Percentiles rank a stretch among this genome's conserved stretches.
phyloP scores from a whole-genome alignment of 2,329 filamentous ascomycete genomes.

The Pestalotiopsis sp. region DNA sequence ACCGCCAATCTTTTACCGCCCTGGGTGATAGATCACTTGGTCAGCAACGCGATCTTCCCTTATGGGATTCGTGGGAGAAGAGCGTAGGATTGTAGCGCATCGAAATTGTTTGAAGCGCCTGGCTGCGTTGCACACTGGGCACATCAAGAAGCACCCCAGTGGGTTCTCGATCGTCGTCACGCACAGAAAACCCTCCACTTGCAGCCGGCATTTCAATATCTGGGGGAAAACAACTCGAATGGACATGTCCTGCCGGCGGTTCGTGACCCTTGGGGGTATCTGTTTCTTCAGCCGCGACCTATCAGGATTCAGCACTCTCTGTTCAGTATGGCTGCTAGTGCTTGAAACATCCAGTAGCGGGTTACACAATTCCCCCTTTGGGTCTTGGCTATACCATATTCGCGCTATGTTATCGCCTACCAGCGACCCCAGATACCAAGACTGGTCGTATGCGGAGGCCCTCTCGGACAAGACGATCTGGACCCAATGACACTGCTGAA shows the following conservation, averaged over 20 bases:
- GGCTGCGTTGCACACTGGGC: neutral
- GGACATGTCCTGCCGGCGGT: neutral
- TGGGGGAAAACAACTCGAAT: neutral
- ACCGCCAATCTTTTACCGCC: neutral
- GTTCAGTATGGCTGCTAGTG: neutral
- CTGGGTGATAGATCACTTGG: neutral
- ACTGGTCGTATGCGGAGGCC: constrained; percentile 4
- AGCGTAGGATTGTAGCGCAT: neutral
- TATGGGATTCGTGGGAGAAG: constrained; percentile 1
- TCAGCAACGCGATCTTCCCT: neutral
- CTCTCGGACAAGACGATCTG: neutral
- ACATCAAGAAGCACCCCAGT: neutral
- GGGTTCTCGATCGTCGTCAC: neutral
- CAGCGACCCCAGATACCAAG: constrained; percentile 4
- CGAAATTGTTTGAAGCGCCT: neutral
- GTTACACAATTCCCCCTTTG: constrained; percentile 8
- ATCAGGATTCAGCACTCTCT: neutral
- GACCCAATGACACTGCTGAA: neutral
- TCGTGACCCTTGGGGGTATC: neutral
- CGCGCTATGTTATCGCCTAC: neutral
- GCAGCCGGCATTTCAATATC: neutral
- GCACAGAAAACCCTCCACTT: neutral
- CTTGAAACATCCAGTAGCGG: constrained; percentile 4
- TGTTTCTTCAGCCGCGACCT: neutral
- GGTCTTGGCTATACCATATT: constrained; percentile 5